Base-by-base conservation (phyloP, 495 filamentous ascomycete species). In the Penicillium cosmopolitanum region DNA sequence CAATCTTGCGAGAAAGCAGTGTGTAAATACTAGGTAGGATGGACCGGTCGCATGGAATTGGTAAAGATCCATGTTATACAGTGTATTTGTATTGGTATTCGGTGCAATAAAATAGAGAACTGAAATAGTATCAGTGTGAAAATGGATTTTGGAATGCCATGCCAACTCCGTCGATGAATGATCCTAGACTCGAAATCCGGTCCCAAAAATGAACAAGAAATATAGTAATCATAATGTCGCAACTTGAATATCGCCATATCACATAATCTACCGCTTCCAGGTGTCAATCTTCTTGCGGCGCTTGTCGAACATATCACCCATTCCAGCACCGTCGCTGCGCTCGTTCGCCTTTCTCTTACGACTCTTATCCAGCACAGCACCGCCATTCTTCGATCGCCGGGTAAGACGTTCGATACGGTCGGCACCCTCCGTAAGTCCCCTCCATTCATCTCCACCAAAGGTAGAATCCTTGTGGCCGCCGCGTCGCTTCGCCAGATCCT, bases 381-480 rank as follows among this genome's bases (percentile, higher is more conserved):
- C 84, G 33, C 76, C 79, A 52, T 79, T 78, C 35, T 72, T 70
- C 19, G 74, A 74, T 55, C 76, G 78, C 62, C 82, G 85, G 3
- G 90, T 96, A 66, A 94, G 73, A 56, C 84, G 77, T 57, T 88
- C 84, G 67, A 93, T 90, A 47, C 90, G 78, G 71, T 95, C 90
- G 25, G 91, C 81, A 38, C 91, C 92, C 62, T 89, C 86, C 31
- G 86, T 89, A 13, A 96, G 83, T 4, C 86, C 85, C 44, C 83
- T 82, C 88, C 91, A 93, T 62, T 96, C 92, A 68, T 96, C 93
- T 18, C 92, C 92, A 50, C 90, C 92, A 74, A 87, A 95, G 8
- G 69, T 73, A 54, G 79, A 77, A 28, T 77, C 79, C 63, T 81
- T 66, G 60, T 78, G 78, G 19, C 72, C 73, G 38, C 85, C 82